These are phyloP conservation scores for Mortierella claussenii DNA, from an alignment of 192 early-diverging fungal genomes.

Conservation along the genomic window DNA sequence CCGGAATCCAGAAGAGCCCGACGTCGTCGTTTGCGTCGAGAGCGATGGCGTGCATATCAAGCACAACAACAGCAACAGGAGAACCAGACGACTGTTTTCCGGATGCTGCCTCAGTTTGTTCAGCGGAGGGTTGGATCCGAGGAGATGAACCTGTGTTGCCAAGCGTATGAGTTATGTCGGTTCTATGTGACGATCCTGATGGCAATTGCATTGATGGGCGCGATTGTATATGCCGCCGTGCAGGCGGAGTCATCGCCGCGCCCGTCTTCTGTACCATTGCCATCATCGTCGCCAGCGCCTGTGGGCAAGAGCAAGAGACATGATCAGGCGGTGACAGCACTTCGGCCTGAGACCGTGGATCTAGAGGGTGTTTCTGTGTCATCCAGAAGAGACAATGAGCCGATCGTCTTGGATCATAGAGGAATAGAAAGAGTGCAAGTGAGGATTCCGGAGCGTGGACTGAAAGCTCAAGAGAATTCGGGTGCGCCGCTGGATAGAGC, in stretches of 20 bases:
- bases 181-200: slow-evolving; percentile 44
- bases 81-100: slow-evolving; percentile 3
- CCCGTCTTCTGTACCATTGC: background rate
- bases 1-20: background rate
- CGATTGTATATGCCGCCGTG: slow-evolving; percentile 38
- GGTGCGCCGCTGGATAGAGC: no score
- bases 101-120: slow-evolving; percentile 7
- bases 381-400: no score
- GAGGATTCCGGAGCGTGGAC: no score
- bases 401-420: no score
- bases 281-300: no score
- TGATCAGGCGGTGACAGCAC: no score
- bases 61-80: slow-evolving; percentile 1
- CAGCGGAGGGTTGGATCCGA: slow-evolving; percentile 1
- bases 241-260: slow-evolving; percentile 9
- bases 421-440: no score
- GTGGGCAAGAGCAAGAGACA: no score
- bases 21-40: background rate
- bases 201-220: slow-evolving; percentile 26
- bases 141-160: slow-evolving; percentile 16
- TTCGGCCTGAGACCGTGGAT: no score
- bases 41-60: slow-evolving; percentile 10
- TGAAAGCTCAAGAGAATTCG: no score
- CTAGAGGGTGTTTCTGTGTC: no score
- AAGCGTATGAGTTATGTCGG: slow-evolving; percentile 34